Conservation (phyloP, 2,329 filamentous ascomycete species). For the Botrytis deweyae region DNA sequence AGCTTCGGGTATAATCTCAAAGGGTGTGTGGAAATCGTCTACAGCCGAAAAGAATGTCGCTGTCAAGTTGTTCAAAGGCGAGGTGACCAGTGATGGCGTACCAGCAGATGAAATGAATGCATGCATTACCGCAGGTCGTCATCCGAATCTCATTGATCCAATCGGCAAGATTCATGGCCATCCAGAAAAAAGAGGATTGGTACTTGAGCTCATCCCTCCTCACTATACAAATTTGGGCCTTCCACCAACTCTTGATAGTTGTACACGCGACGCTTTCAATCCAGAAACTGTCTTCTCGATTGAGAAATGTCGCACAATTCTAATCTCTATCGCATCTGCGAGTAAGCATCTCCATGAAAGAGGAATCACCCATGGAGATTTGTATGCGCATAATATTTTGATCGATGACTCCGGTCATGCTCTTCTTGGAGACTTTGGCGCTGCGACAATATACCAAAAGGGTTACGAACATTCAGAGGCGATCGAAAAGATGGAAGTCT, state of each 20-base stretch:
- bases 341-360: conserved; percentile 46
- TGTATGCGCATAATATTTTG: conserved; percentile 51
- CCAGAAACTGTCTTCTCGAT: conserved; percentile 37
- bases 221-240: conserved; percentile 46
- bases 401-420: conserved; percentile 45
- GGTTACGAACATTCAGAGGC: conserved; percentile 28
- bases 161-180: conserved; percentile 47
- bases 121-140: conserved; percentile 47
- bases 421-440: conserved; percentile 49
- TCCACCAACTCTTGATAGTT: conserved; percentile 47
- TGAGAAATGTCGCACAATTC: conserved; percentile 41
- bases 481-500: conserved; percentile 48
- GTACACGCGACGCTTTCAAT: conserved; percentile 48
- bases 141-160: conserved; percentile 48
- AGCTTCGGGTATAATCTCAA: conserved; percentile 49
- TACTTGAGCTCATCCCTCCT: conserved; percentile 49
- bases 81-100: conserved; percentile 48
- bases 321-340: conserved; percentile 45
- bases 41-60: conserved; percentile 43
- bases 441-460: conserved; percentile 47
- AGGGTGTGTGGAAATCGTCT: conserved; percentile 41
- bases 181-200: conserved; percentile 44
- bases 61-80: conserved; percentile 51
- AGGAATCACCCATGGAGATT: conserved; percentile 48
- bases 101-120: conserved; percentile 51